Percentiles rank a stretch among this genome's conserved stretches.
Evolutionary conservation across 768 basidiomycete species (phyloP).

Genomic region (Mrakia hoshinonis): DNA sequence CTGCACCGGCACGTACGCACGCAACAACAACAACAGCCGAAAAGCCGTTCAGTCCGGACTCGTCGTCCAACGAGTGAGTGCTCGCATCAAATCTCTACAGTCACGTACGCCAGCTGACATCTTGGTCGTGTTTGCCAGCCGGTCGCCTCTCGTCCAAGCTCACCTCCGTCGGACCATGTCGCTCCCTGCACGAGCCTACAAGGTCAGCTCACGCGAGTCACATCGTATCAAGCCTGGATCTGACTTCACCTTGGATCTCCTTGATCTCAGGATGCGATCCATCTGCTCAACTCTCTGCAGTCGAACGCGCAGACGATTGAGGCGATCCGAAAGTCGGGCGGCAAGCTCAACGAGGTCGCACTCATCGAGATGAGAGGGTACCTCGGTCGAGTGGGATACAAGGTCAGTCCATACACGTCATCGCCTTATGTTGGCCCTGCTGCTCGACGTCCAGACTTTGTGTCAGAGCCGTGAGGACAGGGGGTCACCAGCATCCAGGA

Average conservation of each 20-base stretch:
- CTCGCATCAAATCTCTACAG: no score
- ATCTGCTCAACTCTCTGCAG: conserved; percentile 49
- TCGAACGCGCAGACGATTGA: conserved; percentile 90
- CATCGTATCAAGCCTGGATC: not conserved
- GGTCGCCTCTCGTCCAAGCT: not conserved
- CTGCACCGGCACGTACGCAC: no score
- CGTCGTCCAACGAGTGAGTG: no score
- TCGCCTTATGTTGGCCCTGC: not conserved
- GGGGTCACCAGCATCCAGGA: not conserved
- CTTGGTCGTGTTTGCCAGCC: no score
- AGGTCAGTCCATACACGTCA: conserved; percentile 46
- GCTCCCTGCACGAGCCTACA: conserved; percentile 9
- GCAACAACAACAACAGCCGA: no score
- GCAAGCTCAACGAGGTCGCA: conserved; percentile 52
- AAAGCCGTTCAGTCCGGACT: no score
- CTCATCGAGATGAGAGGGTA: conserved; percentile 89
- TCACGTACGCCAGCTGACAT: no score
- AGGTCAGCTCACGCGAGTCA: not conserved
- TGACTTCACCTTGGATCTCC: not conserved
- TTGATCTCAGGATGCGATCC: conserved; percentile 40
- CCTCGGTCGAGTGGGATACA: conserved; percentile 73
- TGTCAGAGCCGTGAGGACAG: no score
- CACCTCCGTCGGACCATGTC: no score
- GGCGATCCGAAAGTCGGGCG: conserved; percentile 65
- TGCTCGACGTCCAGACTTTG: not conserved